Evolutionary conservation across 2,329 filamentous ascomycete genomes (phyloP).

Genomic region (Trichoderma sp.): DNA sequence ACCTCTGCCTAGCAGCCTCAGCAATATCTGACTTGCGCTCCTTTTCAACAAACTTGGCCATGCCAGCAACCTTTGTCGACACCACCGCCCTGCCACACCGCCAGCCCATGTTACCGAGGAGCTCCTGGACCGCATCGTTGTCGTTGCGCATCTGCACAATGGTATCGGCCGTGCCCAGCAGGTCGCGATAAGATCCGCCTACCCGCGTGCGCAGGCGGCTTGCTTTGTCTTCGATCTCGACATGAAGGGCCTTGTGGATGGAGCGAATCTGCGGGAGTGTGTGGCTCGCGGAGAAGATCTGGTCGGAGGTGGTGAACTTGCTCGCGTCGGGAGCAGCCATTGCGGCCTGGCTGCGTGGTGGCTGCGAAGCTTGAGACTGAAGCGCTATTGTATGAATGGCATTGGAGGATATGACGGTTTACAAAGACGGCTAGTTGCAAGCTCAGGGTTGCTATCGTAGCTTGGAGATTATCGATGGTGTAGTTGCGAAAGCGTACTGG

Average conservation of each 20-base stretch:
- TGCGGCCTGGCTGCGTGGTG: conserved; percentile 21
- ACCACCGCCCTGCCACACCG: conserved; percentile 73
- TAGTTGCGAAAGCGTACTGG: neutral
- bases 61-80: conserved; percentile 60
- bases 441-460: neutral
- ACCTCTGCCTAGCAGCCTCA: conserved; percentile 45
- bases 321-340: conserved; percentile 49
- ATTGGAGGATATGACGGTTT: neutral
- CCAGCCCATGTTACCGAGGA: conserved; percentile 69
- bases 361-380: neutral
- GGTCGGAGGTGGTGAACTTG: conserved; percentile 47
- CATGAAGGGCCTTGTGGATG: conserved; percentile 59
- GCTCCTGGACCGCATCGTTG: conserved; percentile 70
- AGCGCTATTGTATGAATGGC: neutral
- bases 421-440: neutral
- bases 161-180: conserved; percentile 88
- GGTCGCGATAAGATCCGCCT: conserved; percentile 74
- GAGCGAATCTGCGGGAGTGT: conserved; percentile 63
- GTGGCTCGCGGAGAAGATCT: conserved; percentile 55
- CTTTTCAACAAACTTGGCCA: conserved; percentile 46
- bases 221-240: conserved; percentile 61
- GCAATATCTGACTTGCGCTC: conserved; percentile 30
- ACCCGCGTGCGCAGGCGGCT: conserved; percentile 62
- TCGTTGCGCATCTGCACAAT: conserved; percentile 85
- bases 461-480: neutral